Evolutionary conservation across 805 yeast species (phyloP), one percentile per base, ranked within the genome.

Genomic region (Candida sithepensis): DNA sequence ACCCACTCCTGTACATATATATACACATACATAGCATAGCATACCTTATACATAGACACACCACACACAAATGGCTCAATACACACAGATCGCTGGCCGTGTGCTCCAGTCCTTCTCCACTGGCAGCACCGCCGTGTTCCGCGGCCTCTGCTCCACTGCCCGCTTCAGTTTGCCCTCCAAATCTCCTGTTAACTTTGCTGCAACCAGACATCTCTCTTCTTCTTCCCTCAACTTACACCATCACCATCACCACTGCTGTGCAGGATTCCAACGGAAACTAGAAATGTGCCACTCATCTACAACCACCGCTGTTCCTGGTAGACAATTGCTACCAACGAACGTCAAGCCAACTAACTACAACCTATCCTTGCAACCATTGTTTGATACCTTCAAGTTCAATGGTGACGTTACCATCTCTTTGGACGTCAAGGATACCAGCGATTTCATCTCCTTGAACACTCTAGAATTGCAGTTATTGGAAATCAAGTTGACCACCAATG

Each of bases 281-380:
- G 46, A 47, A 39, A 52, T 40, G 47, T 49, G 48, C 41, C 53
- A 48, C 28, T 51, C 55, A 12, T 47, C 49, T 19, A 28, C 49
- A 20, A 22, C 53, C 5, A 39, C 46, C 13, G 14, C 42, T 32
- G 54, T 47, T 23, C 59, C 63, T 19, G 51, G 53, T 21, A 62
- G 67, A 52, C 66, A 64, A 49, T 55, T 65, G n/a, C 53, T 67
- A 30, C 72, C 71, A 36, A 53, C 58, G 3, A 74, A 80, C 50
- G 88, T 91, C 53, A 78, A 77, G 54, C 97, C 99, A 28, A 59
- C 70, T 38, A 90, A 88, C 66, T 92, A 92, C 66, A 79, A 82
- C 48, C 65, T 92, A 40, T 71, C 81, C 8, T 68, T 82, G 37
- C 64, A 62, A 45, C 67, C 68, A 7, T 32, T 52, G 12, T 53